Base-by-base conservation (phyloP, 192 early-diverging fungal genomes). In the Backusella tuberculispora region DNA sequence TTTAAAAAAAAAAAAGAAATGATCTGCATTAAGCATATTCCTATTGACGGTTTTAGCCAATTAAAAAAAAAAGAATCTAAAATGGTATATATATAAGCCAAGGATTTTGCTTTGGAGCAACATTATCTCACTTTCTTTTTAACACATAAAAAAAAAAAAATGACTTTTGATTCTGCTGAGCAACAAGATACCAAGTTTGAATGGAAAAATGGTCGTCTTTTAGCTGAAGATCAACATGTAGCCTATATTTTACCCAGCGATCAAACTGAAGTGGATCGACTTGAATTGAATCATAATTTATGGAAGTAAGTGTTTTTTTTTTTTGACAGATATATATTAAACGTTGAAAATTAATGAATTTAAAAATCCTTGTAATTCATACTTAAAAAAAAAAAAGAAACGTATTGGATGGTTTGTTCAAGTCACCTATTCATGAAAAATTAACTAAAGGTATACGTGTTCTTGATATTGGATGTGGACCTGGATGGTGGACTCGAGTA, bases 391-490 rank as follows among this genome's bases (percentile, higher is more conserved):
- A 45, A 24, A 45, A 7, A 0, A 75, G 74, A 34, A 48, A 67
- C 6, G 34, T 69, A 13, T 5, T 80, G 1, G 56, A 40, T 6
- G 79, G 77, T 26, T 63, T 80, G 17, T 76, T 69, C 48, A 75
- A 76, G 1, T 69, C 74, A 13, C 74, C 74, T 15, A 19, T 83
- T 0, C 74, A 83, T 14, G 77, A 83, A 9, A 24, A 63, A 10
- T 26, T 83, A 37, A 48, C 50, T 38, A 53, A 63, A 34, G 81
- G 81, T 7, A 72, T 78, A 38, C 42, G 70, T 56, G 77, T 82
- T 5, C 50, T 82, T 9, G 81, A 82, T 29, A 64, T 82, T 17
- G 81, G 81, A 0, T 82, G 81, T 75, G 81, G 81, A 8, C 76
- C 81, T 21, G 81, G 81, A 13, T 78, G 69, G 65, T 82, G 81